A percentile compares a stretch with the other conserved stretches of the same genome.
Conservation (phyloP, 108 stramenopile genomes). For the Cylindrotheca fusiformis region DNA sequence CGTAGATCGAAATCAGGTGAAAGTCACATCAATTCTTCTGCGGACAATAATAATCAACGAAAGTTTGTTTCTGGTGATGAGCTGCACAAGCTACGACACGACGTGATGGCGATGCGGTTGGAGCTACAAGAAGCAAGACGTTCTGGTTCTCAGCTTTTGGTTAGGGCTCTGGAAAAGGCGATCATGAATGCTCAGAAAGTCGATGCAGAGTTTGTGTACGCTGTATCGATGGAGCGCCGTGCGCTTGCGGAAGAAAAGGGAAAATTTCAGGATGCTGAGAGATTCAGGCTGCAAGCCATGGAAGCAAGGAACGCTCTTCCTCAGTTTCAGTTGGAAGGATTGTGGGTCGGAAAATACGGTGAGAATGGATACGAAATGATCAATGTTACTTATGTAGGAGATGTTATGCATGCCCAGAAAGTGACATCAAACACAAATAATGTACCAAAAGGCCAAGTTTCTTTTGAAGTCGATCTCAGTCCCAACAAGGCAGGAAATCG, state of each 20-base stretch:
- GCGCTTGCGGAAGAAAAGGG: conserved; percentile 39
- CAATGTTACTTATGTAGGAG: conserved; percentile 72
- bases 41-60: not conserved
- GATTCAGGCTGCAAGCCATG: conserved; percentile 28
- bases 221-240: conserved; percentile 39
- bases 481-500: conserved; percentile 11
- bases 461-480: conserved; percentile 68
- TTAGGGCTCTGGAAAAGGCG: conserved; percentile 40
- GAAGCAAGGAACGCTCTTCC: conserved; percentile 56
- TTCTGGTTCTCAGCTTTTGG: conserved; percentile 11
- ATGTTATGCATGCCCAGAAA: conserved; percentile 63
- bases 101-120: conserved; percentile 39
- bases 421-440: conserved; percentile 75
- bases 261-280: conserved; percentile 18
- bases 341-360: conserved; percentile 77
- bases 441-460: conserved; percentile 62
- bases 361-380: conserved; percentile 82
- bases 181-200: conserved; percentile 46
- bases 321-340: conserved; percentile 70
- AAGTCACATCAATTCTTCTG: too few species aligned
- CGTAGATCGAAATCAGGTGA: conserved; percentile 2
- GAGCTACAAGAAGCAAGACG: conserved; percentile 40
- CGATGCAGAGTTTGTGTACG: conserved; percentile 74
- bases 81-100: conserved; percentile 42
- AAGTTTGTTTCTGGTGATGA: conserved; percentile 58